Base-by-base conservation (phyloP, 2,329 filamentous ascomycete genomes). In the Phyllosticta ampelicida region DNA sequence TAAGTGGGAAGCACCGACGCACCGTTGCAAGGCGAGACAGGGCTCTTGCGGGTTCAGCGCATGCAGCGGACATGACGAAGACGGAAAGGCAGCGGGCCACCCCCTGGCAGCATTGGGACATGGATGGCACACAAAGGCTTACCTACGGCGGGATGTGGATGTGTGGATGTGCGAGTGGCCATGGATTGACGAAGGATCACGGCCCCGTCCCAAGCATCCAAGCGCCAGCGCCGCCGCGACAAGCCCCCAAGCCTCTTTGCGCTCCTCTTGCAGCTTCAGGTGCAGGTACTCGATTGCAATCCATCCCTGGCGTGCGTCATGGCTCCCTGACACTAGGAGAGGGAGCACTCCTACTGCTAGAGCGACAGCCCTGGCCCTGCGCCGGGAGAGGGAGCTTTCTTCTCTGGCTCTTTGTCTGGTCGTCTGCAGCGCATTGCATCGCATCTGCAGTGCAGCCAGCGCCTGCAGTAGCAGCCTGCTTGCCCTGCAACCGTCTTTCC, bases 11-110 rank as follows among this genome's bases (percentile, higher is more conserved):
- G 51, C 29, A 51, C 48, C 53, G 59, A 56, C 48, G 58, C 19
- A 51, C 50, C 29, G 54, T 56, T 57, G 54, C 55, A 60, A 53
- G 55, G 55, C 55, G 55, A 53, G 55, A 60, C 55, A 60, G 52
- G 51, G 18, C 26, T 51, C 56, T 51, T 54, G n/a, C n/a, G 51
- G 51, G 48, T 54, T 48, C 56, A 54, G 52, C 48, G 56, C 51
- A 26, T 58, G 56, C 56, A 58, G 53, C 26, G 48, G 54, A 21
- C 52, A 21, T 51, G 49, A 51, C 19, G 19, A 51, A 26, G 19
- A 51, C 19, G 49, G 23, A 26, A n/a, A 26, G 19, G 49, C 19
- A 26, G 23, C 19, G 23, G 49, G 49, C 23, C 36, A 44, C 13
- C 16, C 16, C 36, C 36, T 44, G 21, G 51, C 51, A 8, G 51